Conservation (phyloP, 2,329 filamentous ascomycete genomes). For the Calonectria henricotiae region DNA sequence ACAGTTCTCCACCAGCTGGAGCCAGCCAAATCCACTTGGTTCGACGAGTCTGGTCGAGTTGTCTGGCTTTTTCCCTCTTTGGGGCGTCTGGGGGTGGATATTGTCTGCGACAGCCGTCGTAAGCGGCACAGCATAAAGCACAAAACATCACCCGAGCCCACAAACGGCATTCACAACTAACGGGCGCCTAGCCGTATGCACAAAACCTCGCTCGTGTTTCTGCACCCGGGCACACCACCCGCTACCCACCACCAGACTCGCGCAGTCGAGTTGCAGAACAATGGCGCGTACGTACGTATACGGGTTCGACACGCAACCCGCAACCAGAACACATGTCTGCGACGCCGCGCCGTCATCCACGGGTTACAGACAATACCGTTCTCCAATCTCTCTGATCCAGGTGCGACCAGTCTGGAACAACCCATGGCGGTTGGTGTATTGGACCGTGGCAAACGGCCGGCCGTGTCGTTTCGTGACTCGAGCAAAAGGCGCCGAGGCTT, state of each 20-base stretch:
- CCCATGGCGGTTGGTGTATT: neutral
- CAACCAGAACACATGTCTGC: neutral
- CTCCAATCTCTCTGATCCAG: neutral
- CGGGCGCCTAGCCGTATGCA: neutral
- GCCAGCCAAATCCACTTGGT: constrained; percentile 30
- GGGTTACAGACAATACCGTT: neutral
- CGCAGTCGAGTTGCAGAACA: neutral
- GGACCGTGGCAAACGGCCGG: constrained; percentile 1
- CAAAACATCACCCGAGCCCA: neutral
- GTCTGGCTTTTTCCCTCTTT: neutral
- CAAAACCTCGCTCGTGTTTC: constrained; percentile 19
- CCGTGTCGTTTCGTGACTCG: constrained; percentile 23
- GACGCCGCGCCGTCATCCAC: neutral
- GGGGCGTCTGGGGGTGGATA: constrained; percentile 24
- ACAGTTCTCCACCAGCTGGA: constrained; percentile 32
- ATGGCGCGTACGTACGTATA: constrained; percentile 2
- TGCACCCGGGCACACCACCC: constrained; percentile 22
- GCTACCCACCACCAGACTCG: neutral
- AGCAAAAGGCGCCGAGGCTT: constrained; percentile 19
- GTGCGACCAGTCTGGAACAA: neutral
- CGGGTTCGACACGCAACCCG: constrained; percentile 9
- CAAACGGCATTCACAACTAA: constrained; percentile 11
- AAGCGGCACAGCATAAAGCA: constrained; percentile 29
- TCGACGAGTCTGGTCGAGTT: constrained; percentile 19
- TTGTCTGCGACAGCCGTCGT: constrained; percentile 8